Percentiles rank a stretch among this genome's conserved stretches.
Evolutionary conservation across 2,329 filamentous ascomycete genomes (phyloP).

Genomic region (Cordyceps tenuipes): DNA sequence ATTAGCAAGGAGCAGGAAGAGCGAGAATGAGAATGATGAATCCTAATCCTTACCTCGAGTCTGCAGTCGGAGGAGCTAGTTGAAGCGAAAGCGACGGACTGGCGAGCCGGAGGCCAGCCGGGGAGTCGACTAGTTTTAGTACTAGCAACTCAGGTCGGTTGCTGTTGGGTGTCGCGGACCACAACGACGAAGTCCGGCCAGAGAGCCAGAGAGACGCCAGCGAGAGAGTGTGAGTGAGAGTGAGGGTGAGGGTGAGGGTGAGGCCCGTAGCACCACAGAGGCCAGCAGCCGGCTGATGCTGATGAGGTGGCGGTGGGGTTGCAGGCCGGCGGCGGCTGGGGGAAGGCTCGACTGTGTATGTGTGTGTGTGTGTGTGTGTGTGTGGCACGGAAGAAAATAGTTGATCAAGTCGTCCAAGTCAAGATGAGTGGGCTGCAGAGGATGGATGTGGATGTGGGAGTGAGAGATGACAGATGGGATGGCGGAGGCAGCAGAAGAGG

Average conservation of each 20-base stretch:
- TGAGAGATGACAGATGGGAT: not conserved
- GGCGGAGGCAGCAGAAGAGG: not conserved
- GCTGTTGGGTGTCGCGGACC: constrained; percentile 3
- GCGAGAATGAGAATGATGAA: not conserved
- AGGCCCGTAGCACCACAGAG: constrained; percentile 4
- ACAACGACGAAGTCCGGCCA: no score
- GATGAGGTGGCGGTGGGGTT: constrained; percentile 10
- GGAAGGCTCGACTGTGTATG: not conserved
- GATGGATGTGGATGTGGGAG: no score
- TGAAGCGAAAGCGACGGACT: not conserved
- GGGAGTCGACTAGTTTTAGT: not conserved
- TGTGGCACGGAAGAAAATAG: not conserved
- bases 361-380: no score
- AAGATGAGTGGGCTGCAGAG: not conserved
- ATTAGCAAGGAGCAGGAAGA: not conserved
- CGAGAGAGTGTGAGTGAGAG: no score
- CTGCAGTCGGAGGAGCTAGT: no score
- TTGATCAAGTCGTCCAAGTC: not conserved
- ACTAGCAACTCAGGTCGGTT: not conserved
- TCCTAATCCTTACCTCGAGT: not conserved
- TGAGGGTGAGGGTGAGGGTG: no score
- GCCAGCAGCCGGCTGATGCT: constrained; percentile 8
- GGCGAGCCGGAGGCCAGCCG: not conserved
- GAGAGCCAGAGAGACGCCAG: no score
- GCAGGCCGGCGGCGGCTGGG: not conserved